These are phyloP conservation scores for Podochytrium sp. DNA, from an alignment of 192 early-diverging fungal species.

Conservation along the genomic window DNA sequence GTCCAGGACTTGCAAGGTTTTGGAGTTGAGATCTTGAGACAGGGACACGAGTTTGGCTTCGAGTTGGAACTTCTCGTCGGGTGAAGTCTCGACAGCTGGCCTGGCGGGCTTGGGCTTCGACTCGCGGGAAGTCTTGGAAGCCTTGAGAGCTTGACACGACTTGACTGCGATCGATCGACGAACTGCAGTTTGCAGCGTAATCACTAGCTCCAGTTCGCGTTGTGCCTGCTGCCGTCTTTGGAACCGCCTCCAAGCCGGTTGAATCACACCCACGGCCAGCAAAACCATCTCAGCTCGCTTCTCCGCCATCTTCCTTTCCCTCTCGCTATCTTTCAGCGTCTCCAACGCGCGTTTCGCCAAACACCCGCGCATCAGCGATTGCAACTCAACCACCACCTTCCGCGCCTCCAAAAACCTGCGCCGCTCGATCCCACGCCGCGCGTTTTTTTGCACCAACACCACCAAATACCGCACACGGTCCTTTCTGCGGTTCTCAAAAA, in stretches of 20 bases:
- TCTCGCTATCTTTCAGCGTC: neutral
- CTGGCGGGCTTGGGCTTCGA: constrained; percentile 83
- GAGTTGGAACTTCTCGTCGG: constrained; percentile 36
- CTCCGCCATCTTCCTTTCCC: neutral
- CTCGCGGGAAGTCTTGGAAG: constrained; percentile 48
- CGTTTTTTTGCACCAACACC: constrained; percentile 85
- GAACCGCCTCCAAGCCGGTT: constrained; percentile 69
- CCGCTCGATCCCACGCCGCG: constrained; percentile 67
- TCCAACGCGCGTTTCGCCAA: constrained; percentile 5
- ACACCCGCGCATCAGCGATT: constrained; percentile 36
- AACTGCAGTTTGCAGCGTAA: neutral
- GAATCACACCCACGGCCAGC: constrained; percentile 75
- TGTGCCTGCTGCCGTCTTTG: constrained; percentile 61
- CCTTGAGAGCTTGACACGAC: neutral
- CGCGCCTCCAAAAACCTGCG: constrained; percentile 45
- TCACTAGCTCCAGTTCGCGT: constrained; percentile 44
- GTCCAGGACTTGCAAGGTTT: constrained; percentile 69
- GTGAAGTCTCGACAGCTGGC: constrained; percentile 57
- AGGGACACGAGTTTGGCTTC: constrained; percentile 96
- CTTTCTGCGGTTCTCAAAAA: constrained; percentile 85
- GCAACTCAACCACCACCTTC: constrained; percentile 61
- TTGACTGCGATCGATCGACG: constrained; percentile 2
- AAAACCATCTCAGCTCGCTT: constrained; percentile 44
- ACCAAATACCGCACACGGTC: constrained; percentile 80
- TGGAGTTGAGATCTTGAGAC: constrained; percentile 72